These are phyloP conservation scores for Chaetomium strumarium DNA, from an alignment of 2,329 filamentous ascomycete genomes.

Conservation along the genomic window DNA sequence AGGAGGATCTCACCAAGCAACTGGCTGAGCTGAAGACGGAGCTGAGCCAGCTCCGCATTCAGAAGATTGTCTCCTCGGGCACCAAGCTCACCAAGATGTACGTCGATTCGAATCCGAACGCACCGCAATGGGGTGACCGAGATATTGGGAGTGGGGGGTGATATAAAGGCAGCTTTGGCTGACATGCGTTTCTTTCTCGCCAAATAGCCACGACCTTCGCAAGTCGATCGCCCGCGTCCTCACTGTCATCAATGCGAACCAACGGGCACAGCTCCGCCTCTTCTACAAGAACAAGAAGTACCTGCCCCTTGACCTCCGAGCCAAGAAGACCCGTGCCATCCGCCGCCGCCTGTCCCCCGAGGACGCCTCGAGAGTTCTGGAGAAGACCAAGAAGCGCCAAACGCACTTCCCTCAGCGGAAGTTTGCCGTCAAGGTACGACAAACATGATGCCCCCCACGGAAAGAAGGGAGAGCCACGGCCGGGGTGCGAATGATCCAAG, in stretches of 20 bases:
- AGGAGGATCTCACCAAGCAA: conserved; percentile 96
- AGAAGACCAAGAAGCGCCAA: conserved; percentile 95
- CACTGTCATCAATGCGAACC: conserved; percentile 99
- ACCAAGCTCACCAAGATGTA: conserved; percentile 98
- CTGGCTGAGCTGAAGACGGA: conserved; percentile 93
- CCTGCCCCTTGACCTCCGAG: conserved; percentile 93
- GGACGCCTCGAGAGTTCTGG: conserved; percentile 76
- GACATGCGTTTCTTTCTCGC: conserved; percentile 25
- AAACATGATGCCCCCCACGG: conserved; percentile 1
- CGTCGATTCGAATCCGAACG: conserved; percentile 33
- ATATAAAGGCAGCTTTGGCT: conserved; percentile 12
- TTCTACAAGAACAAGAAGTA: conserved; percentile 99
- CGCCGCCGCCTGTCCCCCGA: conserved; percentile 89
- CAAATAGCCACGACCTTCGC: conserved; percentile 85
- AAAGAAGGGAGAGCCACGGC: background rate
- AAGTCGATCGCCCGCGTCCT: conserved; percentile 99
- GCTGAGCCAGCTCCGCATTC: conserved; percentile 91
- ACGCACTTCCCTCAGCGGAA: conserved; percentile 98
- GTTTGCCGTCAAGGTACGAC: conserved; percentile 91
- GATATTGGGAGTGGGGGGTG: background rate
- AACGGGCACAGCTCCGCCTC: conserved; percentile 92
- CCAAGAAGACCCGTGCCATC: conserved; percentile 98
- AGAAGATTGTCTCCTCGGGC: conserved; percentile 94
- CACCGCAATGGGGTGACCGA: background rate
- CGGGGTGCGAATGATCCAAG: background rate